Percentiles rank a stretch among this genome's conserved stretches.
Evolutionary conservation across 257 asterid genomes (phyloP).

Genomic region (Fraxinus excelsior): DNA sequence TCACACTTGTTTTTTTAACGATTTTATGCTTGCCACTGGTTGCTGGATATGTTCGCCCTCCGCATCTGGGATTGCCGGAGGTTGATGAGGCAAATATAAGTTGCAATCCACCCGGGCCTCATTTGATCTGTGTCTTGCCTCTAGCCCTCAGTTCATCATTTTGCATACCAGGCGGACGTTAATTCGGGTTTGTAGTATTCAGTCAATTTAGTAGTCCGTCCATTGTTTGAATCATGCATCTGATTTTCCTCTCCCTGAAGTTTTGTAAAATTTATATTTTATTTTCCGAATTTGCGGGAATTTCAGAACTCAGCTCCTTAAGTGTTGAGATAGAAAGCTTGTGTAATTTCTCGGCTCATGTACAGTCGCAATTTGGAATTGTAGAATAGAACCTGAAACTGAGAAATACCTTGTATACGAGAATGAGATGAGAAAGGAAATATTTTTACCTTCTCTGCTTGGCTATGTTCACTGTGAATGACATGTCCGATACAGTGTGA

Average conservation of each 20-base stretch:
- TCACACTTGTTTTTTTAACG: no score
- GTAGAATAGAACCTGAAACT: constrained; percentile 22
- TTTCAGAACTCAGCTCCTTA: constrained; percentile 8
- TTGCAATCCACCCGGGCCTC: constrained; percentile 97
- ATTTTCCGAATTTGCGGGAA: neutral
- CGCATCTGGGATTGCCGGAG: constrained; percentile 79
- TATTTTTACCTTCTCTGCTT: neutral
- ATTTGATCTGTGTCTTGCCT: constrained; percentile 87
- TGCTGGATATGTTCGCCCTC: constrained; percentile 95
- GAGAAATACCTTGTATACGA: constrained; percentile 21
- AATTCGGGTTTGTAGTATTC: constrained; percentile 15
- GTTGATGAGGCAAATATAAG: constrained; percentile 69
- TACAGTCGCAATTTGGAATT: constrained; percentile 31
- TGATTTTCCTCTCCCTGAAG: constrained; percentile 19
- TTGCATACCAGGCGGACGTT: constrained; percentile 66
- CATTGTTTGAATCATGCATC: constrained; percentile 16
- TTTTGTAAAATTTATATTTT: constrained; percentile 28
- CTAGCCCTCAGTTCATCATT: constrained; percentile 90
- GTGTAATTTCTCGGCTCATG: constrained; percentile 26
- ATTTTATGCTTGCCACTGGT: constrained; percentile 84
- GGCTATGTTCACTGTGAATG: neutral
- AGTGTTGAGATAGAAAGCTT: constrained; percentile 28
- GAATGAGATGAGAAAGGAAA: constrained; percentile 19
- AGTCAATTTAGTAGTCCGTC: constrained; percentile 6
- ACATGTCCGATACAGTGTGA: no score